Percentiles rank a stretch among this genome's conserved stretches.
Conservation (phyloP, 306 rosid species). For the Leucaena leucocephala region DNA sequence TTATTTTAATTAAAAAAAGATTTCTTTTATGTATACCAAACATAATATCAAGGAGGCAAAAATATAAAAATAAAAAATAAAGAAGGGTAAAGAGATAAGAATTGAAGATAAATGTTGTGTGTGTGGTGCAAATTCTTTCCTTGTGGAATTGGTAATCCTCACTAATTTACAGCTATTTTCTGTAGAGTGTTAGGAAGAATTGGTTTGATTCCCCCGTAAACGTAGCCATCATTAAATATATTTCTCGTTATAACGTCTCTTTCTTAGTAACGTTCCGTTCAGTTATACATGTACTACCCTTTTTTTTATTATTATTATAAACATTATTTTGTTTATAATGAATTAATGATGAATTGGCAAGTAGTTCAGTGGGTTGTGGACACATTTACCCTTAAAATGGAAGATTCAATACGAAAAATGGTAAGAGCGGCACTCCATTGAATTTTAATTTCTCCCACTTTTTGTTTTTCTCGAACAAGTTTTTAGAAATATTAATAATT, state of each 20-base stretch:
- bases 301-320: neutral
- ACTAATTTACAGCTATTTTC: neutral
- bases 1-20: too few species aligned
- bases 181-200: constrained; percentile 25
- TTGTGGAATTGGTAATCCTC: constrained; percentile 23
- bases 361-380: neutral
- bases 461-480: neutral
- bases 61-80: neutral
- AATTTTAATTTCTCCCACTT: neutral
- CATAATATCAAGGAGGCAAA: neutral
- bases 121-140: constrained; percentile 30
- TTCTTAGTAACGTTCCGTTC: constrained; percentile 18
- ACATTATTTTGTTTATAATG: neutral
- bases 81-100: neutral
- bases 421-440: neutral
- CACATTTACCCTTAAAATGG: neutral
- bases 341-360: neutral
- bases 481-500: neutral
- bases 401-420: neutral
- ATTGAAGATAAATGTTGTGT: neutral
- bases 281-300: neutral
- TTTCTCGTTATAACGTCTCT: constrained; percentile 22
- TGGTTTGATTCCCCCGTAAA: constrained; percentile 24
- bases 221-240: neutral
- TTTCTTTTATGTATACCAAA: neutral